Base-by-base conservation (phyloP, 225 moss, liverwort and hornwort species). In the Thuidium tamariscinum region DNA sequence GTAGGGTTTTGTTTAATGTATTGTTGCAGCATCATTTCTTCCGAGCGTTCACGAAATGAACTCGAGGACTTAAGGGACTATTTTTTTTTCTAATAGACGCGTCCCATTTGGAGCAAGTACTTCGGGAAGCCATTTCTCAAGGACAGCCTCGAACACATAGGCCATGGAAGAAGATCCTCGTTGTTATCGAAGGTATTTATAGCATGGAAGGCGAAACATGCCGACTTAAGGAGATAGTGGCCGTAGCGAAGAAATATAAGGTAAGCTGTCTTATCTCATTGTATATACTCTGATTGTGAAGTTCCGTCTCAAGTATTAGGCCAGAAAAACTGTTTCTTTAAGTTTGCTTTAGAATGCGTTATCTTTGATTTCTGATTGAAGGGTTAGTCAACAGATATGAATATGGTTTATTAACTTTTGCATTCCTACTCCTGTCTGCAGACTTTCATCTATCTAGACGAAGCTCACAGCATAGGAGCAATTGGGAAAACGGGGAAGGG, bases 191-290 rank as follows among this genome's bases (percentile, higher is more conserved):
- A 89, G 98, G 98, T 75, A 97, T 98, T 29, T 98, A 98, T 68
- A 98, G 98, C 67, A 98, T 98, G 98, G 98, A 98, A 90, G 98
- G 98, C 72, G 98, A 98, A 90, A 89, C 95, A 56, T 97, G 97
- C 83, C 93, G 95, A 82, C 90, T 98, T 17, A 91, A 89, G 91
- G 98, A 98, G 80, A 97, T 98, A 46, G 94, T 95, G 82, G 81
- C 93, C 60, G 91, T 96, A 59, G 93, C 95, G n/a, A 97, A 97
- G 87, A 96, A 97, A 84, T 96, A 97, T 52, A 98, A 98, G 96
- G 98, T 96, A 56, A 63, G 75, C 74, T n/a, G 46, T 10, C 73
- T 77, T 66, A 23, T 59, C 23, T 48, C 34, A n/a, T 44, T 44
- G 81, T 34, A 29, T 20, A 12, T 19, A 71, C 23, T 37, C 57